Evolutionary conservation across 2,329 filamentous ascomycete species (phyloP), one percentile per base, ranked within the genome.

Genomic region (Ophiostoma pallidulum): DNA sequence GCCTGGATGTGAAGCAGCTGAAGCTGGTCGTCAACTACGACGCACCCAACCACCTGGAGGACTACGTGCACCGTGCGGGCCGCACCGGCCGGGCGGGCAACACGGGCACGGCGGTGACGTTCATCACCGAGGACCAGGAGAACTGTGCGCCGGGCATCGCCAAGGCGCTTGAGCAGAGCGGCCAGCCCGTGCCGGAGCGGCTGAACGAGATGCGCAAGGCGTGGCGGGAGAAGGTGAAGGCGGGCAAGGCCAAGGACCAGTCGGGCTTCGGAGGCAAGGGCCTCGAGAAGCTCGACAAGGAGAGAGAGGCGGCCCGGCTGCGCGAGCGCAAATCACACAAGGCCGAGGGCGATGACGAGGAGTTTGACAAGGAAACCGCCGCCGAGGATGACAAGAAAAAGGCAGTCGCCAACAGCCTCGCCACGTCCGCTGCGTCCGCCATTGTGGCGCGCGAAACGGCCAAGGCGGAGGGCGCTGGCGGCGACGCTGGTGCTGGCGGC

Each of bases 1-100:
- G 92, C 51, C 72, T 98, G 35, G 92, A 98, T 63, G 91, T 98
- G 38, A 95, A 96, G 66, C 88, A 94, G 62, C 74, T 98, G 29
- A 96, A 94, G 64, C 75, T 97, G 28, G 92, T 98, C 46, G 82
- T 98, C 67, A 97, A 97, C 66, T 96, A 88, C 62, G 90, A 96
- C 60, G 86, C 84, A 1, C 91, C 90, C 1, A 94, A 94, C 59
- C 90, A 97, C 66, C 67, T 95, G 52, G 92, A 98, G 66, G 92
- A 97, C 61, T 97, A 97, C 59, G 91, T 97, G 35, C 92, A 96
- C 64, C 84, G 92, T 53, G 88, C 86, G 47, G 92, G 92, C 41
- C 86, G 92, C 58, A 97, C 92, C 8, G 92, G 92, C 10, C 84
- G 92, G 61, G 92, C 92, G 39, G 92, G 92, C 35, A 94, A 96